Evolutionary conservation across 176 grass and related monocot genomes (phyloP).

Genomic region (Carex kokanica): DNA sequence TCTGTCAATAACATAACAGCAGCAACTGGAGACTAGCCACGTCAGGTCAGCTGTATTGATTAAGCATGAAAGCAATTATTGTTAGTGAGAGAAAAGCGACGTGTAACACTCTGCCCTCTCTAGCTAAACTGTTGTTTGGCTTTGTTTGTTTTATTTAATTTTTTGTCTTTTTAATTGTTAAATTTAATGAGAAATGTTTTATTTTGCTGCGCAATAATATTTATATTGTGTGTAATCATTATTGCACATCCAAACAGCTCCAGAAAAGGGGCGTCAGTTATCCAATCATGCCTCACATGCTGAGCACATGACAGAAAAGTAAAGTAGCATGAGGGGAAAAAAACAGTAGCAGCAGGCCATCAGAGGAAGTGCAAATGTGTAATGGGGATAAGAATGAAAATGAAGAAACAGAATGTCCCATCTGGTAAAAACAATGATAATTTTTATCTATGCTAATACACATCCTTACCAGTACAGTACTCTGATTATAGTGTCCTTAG

Average conservation of each 20-base stretch:
- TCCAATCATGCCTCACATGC: constrained; percentile 19
- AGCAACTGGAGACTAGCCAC: background rate
- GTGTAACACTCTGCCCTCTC: background rate
- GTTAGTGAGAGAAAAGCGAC: background rate
- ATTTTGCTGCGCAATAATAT: too few relatives aligned
- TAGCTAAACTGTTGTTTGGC: background rate
- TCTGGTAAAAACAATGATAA: background rate
- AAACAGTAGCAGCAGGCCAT: background rate
- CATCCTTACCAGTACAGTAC: background rate
- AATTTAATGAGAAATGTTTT: background rate
- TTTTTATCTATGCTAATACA: constrained; percentile 11
- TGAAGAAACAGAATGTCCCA: constrained; percentile 2
- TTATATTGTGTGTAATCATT: background rate
- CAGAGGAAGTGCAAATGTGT: background rate
- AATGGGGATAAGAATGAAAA: constrained; percentile 2
- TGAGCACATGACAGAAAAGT: background rate
- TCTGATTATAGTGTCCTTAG: background rate
- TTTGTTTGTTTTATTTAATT: background rate
- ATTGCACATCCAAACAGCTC: background rate
- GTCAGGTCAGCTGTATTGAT: background rate
- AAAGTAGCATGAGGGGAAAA: background rate
- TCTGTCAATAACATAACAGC: too few relatives aligned
- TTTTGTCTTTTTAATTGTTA: background rate
- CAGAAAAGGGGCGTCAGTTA: background rate
- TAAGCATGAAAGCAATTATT: background rate